phyloP scores from a whole-genome alignment of 2,329 filamentous ascomycete species.

The Albophoma yamanashiensis region DNA sequence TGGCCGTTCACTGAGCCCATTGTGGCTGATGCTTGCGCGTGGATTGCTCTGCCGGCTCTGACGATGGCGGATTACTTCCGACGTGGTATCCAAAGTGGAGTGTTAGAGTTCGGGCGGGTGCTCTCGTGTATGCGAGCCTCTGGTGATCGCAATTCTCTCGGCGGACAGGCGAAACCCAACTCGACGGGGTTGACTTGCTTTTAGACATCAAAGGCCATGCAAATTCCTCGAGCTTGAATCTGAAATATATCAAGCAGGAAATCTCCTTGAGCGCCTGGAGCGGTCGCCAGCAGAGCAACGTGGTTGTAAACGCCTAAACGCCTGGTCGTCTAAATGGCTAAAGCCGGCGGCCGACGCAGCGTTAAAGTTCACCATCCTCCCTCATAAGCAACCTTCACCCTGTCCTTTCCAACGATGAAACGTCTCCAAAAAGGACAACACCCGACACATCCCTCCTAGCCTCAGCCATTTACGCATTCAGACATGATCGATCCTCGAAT shows the following conservation, averaged over 20 bases:
- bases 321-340: neutral
- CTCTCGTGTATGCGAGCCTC: neutral
- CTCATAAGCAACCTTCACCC: neutral
- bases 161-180: neutral
- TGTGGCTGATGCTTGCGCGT: neutral
- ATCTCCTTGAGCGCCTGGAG: neutral
- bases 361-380: neutral
- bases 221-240: neutral
- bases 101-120: neutral
- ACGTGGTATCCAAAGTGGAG: neutral
- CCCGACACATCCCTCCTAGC: neutral
- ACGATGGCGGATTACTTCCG: neutral
- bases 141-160: too few relatives aligned
- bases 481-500: neutral
- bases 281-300: too few relatives aligned
- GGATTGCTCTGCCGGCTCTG: neutral
- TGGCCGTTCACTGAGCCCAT: constrained; percentile 1
- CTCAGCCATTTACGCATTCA: neutral
- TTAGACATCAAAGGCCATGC: too few relatives aligned
- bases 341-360: neutral
- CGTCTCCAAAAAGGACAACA: too few relatives aligned
- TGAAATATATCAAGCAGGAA: neutral
- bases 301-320: neutral
- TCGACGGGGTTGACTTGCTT: neutral
- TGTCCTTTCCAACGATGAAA: neutral